Base-by-base conservation (phyloP, 495 filamentous ascomycete species). In the Neurospora sp. region DNA sequence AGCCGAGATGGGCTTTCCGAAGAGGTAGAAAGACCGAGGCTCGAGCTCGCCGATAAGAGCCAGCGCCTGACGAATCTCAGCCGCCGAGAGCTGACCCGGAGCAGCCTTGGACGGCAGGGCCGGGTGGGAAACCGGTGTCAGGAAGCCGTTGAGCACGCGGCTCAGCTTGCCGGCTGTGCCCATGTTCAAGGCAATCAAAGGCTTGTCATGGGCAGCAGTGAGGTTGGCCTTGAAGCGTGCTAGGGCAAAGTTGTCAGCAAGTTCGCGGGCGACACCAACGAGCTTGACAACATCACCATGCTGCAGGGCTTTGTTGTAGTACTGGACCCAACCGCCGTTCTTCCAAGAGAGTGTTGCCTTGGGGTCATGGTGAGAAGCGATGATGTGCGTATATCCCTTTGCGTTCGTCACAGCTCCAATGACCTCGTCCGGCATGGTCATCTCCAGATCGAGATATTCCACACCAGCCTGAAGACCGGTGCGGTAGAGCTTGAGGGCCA, bases 101-200 rank as follows among this genome's bases (percentile, higher is more conserved):
- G 96, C 96, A 11, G 96, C 94, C 83, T 96, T 97, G 85, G 93
- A 92, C 0, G 96, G 94, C 4, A 98, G 87, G 18, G 87, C 87
- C 6, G 94, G 93, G 80, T 98, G 96, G 20, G 95, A 94, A 35
- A 99, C 96, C 4, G 96, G 96, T 3, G 96, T 98, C 87, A 99
- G 88, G 87, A 98, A 98, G 72, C 86, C 84, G 82, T 98, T 98
- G 72, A 95, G 83, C 72, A 99, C 91, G 40, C 96, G 88, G 79
- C 93, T 96, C 18, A 98, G 89, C 81, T 97, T 95, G 31, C 96
- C 96, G 39, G 88, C 84, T 23, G 89, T 85, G 42, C 96, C 95
- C 95, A 98, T 98, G 83, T 99, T 98, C 83, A 99, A 91, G 3
- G 93, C 94, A 78, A 99, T 98, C 75, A 98, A 79, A 5, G 93